Conservation (phyloP, 2,329 filamentous ascomycete genomes). For the Exophiala bonariae region DNA sequence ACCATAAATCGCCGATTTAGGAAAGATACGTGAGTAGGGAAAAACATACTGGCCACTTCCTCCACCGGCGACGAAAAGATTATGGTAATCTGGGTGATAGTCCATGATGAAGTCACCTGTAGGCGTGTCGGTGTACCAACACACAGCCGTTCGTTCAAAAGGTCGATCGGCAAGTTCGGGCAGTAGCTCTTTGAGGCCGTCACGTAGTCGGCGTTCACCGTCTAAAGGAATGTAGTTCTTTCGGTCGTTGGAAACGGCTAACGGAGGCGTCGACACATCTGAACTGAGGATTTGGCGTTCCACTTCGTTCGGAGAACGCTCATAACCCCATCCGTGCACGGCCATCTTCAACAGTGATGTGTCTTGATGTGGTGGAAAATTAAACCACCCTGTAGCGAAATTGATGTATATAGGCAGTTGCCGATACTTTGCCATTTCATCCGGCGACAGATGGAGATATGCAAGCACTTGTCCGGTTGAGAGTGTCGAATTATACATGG, state of each 20-base stretch:
- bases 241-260: not conserved
- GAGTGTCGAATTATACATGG: constrained; percentile 71
- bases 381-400: constrained; percentile 32
- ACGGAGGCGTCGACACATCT: not conserved
- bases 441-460: constrained; percentile 71
- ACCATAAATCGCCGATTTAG: not conserved
- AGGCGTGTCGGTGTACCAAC: constrained; percentile 75
- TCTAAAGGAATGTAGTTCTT: constrained; percentile 4
- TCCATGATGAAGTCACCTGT: constrained; percentile 71
- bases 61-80: constrained; percentile 51
- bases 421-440: constrained; percentile 60
- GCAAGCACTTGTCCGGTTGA: constrained; percentile 80
- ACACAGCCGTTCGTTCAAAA: constrained; percentile 63
- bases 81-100: constrained; percentile 60
- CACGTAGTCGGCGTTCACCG: constrained; percentile 40
- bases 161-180: constrained; percentile 54
- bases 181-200: constrained; percentile 59
- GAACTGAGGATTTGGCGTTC: constrained; percentile 1
- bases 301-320: not conserved
- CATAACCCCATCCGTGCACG: constrained; percentile 67
- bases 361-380: constrained; percentile 33
- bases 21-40: constrained; percentile 42
- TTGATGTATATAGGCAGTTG: constrained; percentile 27
- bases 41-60: constrained; percentile 61
- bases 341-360: constrained; percentile 60